Evolutionary conservation across 176 grass and related monocot genomes (phyloP), one percentile per base, ranked within the genome.

Genomic region (Oryza brachyantha): DNA sequence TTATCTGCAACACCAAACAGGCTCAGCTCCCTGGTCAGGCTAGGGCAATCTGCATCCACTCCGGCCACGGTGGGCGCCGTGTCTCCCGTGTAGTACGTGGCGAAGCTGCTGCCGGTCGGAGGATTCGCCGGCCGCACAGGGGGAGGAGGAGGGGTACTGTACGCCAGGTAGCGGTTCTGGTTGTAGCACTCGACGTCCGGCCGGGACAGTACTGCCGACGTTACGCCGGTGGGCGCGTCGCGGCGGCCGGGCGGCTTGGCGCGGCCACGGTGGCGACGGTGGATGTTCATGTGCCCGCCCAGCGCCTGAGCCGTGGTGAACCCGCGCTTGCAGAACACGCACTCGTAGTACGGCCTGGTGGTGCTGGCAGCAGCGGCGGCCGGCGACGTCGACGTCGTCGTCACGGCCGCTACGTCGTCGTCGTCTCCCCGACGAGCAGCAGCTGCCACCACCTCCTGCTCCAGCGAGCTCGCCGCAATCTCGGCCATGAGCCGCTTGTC

Each of bases 221-320:
- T 9, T 10, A 9, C 11, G 41, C 42, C 39, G 10, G 19, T 5
- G 60, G 11, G 50, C 59, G 59, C 16, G 59, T 45, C 9, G 29
- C 43, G 17, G 25, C 29, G 31, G 12, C 3, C 61, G 1, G 43
- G 17, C 60, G 26, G 32, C 76, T 38, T 73, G 27, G 12, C 35
- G 24, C 70, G 76, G 43, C 29, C 69, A 36, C 55, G 43, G 14
- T 46, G 78, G 46, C 76, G 68, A 6, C 46, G 46, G 61, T 86
- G 70, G 77, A 80, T 67, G 84, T 80, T 86, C 84, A 80, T 86
- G 84, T 86, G 84, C 10, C 76, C 76, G 43, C 43, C 43, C 3
- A 46, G 43, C 43, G 43, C 43, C 14, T 46, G 43, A 5, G 43
- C 43, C 43, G 43, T 46, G 43, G 43, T 46, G 14, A 46, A 43